Percentiles rank a stretch among this genome's conserved stretches.
phyloP scores from a whole-genome alignment of 495 filamentous ascomycete species.

The Cryomyces minteri region DNA sequence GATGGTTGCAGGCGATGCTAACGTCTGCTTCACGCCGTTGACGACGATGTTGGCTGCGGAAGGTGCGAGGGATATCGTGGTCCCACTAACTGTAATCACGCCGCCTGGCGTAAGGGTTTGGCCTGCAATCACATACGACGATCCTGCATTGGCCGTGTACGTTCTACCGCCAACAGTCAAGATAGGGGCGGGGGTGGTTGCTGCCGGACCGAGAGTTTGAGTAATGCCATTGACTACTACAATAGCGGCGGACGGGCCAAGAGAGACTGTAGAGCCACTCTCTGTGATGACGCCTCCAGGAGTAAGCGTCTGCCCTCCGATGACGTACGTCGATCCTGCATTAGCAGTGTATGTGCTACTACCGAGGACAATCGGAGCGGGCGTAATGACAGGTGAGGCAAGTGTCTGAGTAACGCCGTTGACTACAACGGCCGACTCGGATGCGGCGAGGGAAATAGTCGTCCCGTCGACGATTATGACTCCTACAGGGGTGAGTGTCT shows the following conservation, averaged over 20 bases:
- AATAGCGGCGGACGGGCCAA: slow-evolving; percentile 9
- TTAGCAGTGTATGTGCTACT: slow-evolving; percentile 11
- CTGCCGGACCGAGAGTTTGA: slow-evolving; percentile 3
- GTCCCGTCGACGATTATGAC: slow-evolving; percentile 9
- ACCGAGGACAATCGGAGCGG: neutral
- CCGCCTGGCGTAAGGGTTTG: slow-evolving; percentile 13
- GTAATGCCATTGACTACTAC: slow-evolving; percentile 16
- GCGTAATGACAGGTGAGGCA: neutral
- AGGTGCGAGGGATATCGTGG: slow-evolving; percentile 11
- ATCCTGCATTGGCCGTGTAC: neutral
- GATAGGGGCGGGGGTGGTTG: slow-evolving; percentile 1
- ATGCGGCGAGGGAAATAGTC: neutral
- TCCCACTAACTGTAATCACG: slow-evolving; percentile 10
- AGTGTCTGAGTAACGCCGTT: neutral
- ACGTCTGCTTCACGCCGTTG: slow-evolving; percentile 6
- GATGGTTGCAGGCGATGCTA: slow-evolving; percentile 5
- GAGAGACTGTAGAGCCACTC: slow-evolving; percentile 13
- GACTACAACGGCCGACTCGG: neutral
- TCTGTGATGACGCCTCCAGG: slow-evolving; percentile 18
- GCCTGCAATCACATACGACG: slow-evolving; percentile 9
- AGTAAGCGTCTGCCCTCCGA: slow-evolving; percentile 15
- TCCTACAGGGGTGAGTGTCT: slow-evolving; percentile 16
- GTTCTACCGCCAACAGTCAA: neutral
- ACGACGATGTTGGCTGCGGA: slow-evolving; percentile 11
- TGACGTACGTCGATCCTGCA: slow-evolving; percentile 12